phyloP scores from a whole-genome alignment of 2,329 filamentous ascomycete genomes.

The Phyllosticta citriasiana region DNA sequence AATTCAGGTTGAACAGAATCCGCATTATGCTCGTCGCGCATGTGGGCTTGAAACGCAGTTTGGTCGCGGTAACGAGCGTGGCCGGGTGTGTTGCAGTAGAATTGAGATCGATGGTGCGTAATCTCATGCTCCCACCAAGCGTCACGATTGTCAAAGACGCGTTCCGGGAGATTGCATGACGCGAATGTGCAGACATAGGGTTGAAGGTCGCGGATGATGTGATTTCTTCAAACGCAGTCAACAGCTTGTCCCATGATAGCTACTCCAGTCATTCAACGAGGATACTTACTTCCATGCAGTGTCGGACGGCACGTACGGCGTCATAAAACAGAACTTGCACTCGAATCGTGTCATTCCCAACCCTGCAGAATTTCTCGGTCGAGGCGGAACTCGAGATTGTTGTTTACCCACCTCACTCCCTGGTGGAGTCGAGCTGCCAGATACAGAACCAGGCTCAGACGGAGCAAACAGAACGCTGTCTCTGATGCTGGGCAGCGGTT shows the following conservation, averaged over 20 bases:
- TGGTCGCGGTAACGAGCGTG: conserved; percentile 1
- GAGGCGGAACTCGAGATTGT: background rate
- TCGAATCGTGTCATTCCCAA: background rate
- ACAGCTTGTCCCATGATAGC: background rate
- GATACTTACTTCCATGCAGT: background rate
- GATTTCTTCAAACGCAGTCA: conserved; percentile 2
- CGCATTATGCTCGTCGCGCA: conserved; percentile 1
- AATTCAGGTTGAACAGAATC: background rate
- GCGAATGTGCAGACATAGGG: conserved; percentile 12
- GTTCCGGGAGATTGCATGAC: conserved; percentile 6
- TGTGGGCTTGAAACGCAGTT: conserved; percentile 6
- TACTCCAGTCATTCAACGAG: background rate
- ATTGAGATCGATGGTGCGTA: conserved; percentile 8
- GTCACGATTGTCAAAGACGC: conserved; percentile 8
- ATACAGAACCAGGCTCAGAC: background rate
- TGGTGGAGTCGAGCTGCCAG: background rate
- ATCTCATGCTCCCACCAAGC: conserved; percentile 12
- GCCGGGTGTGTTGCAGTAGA: conserved; percentile 9
- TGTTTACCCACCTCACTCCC: background rate
- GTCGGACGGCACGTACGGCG: background rate
- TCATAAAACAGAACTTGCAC: background rate
- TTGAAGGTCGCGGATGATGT: conserved; percentile 11
- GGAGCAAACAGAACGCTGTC: background rate
- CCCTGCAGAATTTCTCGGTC: background rate
- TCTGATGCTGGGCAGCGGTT: background rate